phyloP scores from a whole-genome alignment of 805 yeast genomes.

The Wickerhamiella brachini region DNA sequence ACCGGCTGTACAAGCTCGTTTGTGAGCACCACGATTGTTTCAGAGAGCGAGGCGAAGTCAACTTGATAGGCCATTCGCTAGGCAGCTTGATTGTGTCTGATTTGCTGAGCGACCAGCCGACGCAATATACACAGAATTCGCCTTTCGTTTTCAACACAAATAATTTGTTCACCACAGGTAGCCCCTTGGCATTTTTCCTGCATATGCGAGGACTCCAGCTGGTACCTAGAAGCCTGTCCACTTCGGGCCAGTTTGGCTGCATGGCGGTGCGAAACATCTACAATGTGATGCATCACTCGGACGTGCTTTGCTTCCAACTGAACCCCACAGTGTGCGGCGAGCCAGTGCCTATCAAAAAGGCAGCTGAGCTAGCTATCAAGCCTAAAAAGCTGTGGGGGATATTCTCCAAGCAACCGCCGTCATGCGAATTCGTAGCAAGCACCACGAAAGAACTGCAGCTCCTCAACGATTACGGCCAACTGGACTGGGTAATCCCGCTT shows the following conservation, averaged over 20 bases:
- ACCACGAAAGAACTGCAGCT: slow-evolving; percentile 28
- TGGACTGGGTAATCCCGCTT: slow-evolving; percentile 55
- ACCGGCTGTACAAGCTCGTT: slow-evolving; percentile 50
- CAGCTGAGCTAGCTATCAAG: neutral
- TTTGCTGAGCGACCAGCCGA: slow-evolving; percentile 35
- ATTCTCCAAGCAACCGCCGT: slow-evolving; percentile 4
- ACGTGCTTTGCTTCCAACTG: slow-evolving; percentile 77
- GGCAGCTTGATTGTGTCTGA: slow-evolving; percentile 80
- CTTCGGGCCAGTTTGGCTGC: slow-evolving; percentile 24
- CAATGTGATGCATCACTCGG: slow-evolving; percentile 79
- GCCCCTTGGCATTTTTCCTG: slow-evolving; percentile 19
- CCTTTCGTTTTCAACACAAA: slow-evolving; percentile 57
- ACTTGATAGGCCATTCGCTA: slow-evolving; percentile 73
- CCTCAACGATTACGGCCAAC: slow-evolving; percentile 65
- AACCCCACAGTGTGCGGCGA: slow-evolving; percentile 59
- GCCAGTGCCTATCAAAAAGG: neutral
- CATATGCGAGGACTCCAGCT: slow-evolving; percentile 9
- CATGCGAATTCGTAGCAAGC: slow-evolving; percentile 15
- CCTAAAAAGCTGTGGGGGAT: neutral
- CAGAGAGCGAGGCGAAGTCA: slow-evolving; percentile 31
- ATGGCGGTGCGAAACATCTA: slow-evolving; percentile 61
- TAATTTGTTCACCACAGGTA: slow-evolving; percentile 38
- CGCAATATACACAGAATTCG: slow-evolving; percentile 19
- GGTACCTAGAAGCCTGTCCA: neutral
- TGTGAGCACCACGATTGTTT: slow-evolving; percentile 57